Conservation (phyloP, 768 basidiomycete species). For the Podaxis sp. region DNA sequence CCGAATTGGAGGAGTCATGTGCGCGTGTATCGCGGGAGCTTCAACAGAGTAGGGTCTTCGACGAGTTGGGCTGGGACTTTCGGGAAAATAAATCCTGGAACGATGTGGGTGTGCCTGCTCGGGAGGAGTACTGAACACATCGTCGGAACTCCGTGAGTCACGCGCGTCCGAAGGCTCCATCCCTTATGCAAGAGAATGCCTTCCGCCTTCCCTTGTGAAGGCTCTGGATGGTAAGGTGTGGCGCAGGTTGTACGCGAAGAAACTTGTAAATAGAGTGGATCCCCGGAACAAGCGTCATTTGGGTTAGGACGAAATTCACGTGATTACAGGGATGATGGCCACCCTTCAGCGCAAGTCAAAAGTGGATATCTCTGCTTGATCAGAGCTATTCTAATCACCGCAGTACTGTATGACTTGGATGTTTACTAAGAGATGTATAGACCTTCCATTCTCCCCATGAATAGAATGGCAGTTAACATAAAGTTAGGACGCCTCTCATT, state of each 20-base stretch:
- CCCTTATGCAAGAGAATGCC: background rate
- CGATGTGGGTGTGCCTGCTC: conserved; percentile 16
- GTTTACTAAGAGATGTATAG: background rate
- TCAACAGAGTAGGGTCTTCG: conserved; percentile 19
- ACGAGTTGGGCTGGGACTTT: conserved; percentile 2
- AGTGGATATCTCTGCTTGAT: background rate
- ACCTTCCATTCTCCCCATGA: background rate
- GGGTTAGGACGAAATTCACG: background rate
- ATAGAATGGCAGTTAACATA: background rate
- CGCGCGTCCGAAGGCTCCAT: conserved; percentile 25
- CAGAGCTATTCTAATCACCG: background rate
- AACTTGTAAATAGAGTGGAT: background rate
- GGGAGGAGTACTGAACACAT: conserved; percentile 23
- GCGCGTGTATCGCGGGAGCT: conserved; percentile 16
- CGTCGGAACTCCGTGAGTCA: conserved; percentile 22
- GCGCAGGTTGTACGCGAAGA: background rate
- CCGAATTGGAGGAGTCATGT: conserved; percentile 27
- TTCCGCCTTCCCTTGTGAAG: background rate
- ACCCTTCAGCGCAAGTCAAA: background rate
- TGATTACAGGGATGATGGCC: background rate
- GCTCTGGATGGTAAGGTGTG: background rate
- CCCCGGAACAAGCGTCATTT: background rate
- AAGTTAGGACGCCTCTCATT: background rate
- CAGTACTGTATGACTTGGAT: background rate
- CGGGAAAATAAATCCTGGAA: conserved; percentile 10